These are phyloP conservation scores for Cordyceps cicadae DNA, from an alignment of 2,329 filamentous ascomycete species.

Conservation along the genomic window DNA sequence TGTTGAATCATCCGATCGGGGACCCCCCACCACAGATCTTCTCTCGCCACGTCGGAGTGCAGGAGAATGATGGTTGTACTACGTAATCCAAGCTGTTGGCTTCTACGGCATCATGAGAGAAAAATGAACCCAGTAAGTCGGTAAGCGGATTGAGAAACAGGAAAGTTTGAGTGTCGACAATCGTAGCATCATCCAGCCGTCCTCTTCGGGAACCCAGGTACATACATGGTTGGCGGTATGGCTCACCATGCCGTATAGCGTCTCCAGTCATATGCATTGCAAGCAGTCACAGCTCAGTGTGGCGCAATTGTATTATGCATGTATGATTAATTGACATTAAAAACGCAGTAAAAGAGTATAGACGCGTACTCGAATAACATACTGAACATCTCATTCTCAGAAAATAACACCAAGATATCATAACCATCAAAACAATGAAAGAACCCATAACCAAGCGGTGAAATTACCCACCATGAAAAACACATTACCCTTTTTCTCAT, in stretches of 20 bases:
- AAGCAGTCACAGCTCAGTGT: no score
- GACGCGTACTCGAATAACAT: background rate
- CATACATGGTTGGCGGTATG: no score
- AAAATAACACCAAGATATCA: conserved; percentile 8
- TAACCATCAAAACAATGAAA: background rate
- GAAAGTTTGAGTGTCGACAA: no score
- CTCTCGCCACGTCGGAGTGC: background rate
- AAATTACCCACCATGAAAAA: background rate
- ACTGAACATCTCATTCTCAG: background rate
- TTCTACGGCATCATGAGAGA: background rate
- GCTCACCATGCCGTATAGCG: no score
- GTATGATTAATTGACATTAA: conserved; percentile 2
- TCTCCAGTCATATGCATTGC: no score
- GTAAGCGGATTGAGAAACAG: no score
- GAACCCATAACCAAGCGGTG: background rate
- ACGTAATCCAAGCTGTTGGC: background rate
- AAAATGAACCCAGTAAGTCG: no score
- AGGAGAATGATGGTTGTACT: background rate
- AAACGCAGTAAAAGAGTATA: background rate
- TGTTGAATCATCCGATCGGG: background rate
- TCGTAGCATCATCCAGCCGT: no score
- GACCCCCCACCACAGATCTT: background rate
- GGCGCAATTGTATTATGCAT: background rate
- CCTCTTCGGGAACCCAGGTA: no score
- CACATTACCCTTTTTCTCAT: background rate